Evolutionary conservation across 768 basidiomycete species (phyloP).

Genomic region (Mycena amicta): DNA sequence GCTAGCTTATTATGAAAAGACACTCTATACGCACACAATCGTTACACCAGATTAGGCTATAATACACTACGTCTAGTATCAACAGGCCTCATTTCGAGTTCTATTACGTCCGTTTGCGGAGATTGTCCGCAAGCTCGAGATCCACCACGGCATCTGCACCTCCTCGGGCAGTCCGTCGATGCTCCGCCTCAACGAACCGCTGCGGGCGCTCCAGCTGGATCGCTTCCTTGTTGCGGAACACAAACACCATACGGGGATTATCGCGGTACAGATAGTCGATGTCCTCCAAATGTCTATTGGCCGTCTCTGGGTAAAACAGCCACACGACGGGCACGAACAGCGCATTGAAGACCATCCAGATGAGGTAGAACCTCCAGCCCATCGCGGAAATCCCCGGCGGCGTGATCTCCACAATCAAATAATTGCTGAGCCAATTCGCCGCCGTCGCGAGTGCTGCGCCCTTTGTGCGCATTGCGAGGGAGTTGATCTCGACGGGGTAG

Average conservation of each 20-base stretch:
- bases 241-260: constrained; percentile 42
- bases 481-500: constrained; percentile 55
- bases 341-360: constrained; percentile 52
- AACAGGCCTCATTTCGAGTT: too few relatives aligned
- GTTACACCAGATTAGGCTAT: too few relatives aligned
- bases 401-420: constrained; percentile 52
- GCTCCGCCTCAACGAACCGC: constrained; percentile 43
- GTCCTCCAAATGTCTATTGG: constrained; percentile 52
- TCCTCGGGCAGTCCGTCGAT: background rate
- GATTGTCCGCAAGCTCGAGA: background rate
- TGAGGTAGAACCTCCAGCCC: constrained; percentile 53
- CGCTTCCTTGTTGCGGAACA: constrained; percentile 45
- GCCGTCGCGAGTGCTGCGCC: constrained; percentile 52
- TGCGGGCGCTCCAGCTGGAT: constrained; percentile 46
- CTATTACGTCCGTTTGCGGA: background rate
- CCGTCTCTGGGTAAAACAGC: constrained; percentile 51
- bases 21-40: too few relatives aligned
- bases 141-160: background rate
- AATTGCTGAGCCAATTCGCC: constrained; percentile 57
- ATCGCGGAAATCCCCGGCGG: constrained; percentile 47
- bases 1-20: too few relatives aligned
- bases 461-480: constrained; percentile 51
- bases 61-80: too few relatives aligned
- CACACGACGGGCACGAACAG: constrained; percentile 50
- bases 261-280: constrained; percentile 52